phyloP scores from a whole-genome alignment of 208 protist species.

The Leishmania arabica region DNA sequence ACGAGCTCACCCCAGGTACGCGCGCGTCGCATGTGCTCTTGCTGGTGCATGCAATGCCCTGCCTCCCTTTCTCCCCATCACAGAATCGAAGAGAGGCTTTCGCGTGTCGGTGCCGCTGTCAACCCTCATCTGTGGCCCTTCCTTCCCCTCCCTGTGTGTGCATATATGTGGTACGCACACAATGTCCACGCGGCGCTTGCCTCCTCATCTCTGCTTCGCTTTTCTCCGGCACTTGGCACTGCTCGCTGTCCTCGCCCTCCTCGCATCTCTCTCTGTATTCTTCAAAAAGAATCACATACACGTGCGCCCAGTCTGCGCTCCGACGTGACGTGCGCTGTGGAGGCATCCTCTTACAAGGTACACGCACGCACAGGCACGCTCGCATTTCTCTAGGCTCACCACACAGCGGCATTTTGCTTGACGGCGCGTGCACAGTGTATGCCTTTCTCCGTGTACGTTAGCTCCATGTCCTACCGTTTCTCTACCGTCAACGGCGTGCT shows the following conservation, averaged over 20 bases:
- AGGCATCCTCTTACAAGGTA: not conserved
- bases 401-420: not conserved
- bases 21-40: not conserved
- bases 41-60: not conserved
- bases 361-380: not conserved
- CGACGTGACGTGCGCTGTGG: not conserved
- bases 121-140: not conserved
- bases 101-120: not conserved
- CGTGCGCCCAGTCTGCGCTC: not conserved
- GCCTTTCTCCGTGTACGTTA: not conserved
- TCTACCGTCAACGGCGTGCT: constrained; percentile 35
- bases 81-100: not conserved
- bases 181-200: not conserved
- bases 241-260: too few relatives aligned
- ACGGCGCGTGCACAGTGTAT: not conserved
- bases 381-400: not conserved
- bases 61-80: not conserved
- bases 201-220: not conserved
- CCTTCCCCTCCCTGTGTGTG: not conserved
- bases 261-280: not conserved
- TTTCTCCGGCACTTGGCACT: not conserved
- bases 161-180: not conserved
- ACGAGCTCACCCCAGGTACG: not conserved
- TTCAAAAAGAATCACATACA: not conserved
- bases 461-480: constrained; percentile 23